phyloP scores from a whole-genome alignment of 2,329 filamentous ascomycete species.

The Fusarium sp. region DNA sequence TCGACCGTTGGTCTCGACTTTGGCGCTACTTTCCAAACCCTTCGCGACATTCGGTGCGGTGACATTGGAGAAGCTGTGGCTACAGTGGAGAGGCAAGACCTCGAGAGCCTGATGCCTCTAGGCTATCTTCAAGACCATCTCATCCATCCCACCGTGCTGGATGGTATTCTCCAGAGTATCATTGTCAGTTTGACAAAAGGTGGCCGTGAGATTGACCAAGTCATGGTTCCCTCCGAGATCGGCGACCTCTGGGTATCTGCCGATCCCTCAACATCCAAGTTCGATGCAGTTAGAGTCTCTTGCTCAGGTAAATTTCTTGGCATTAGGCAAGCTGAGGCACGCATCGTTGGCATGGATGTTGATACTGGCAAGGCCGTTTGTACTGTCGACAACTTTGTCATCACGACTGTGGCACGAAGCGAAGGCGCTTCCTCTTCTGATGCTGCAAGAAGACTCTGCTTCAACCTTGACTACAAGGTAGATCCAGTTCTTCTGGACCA shows the following conservation, averaged over 20 bases:
- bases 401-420: background rate
- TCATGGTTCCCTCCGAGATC: constrained; percentile 4
- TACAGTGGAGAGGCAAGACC: background rate
- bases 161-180: constrained; percentile 2
- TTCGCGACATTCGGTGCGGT: background rate
- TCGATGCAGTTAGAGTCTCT: background rate
- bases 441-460: background rate
- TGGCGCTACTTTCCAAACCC: background rate
- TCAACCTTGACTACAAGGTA: constrained; percentile 3
- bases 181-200: constrained; percentile 2
- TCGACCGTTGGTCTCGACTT: constrained; percentile 3
- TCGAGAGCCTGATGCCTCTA: background rate
- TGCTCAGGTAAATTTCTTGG: background rate
- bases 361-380: background rate
- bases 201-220: background rate
- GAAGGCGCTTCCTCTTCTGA: background rate
- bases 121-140: background rate
- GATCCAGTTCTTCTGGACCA: background rate
- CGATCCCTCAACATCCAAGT: background rate
- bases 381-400: background rate
- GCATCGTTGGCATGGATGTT: background rate
- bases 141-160: background rate
- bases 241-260: background rate
- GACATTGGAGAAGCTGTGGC: background rate
- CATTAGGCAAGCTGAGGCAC: background rate